Percentiles rank a stretch among this genome's conserved stretches.
Conservation (phyloP, 768 basidiomycete species). For the Trametes gibbosa region DNA sequence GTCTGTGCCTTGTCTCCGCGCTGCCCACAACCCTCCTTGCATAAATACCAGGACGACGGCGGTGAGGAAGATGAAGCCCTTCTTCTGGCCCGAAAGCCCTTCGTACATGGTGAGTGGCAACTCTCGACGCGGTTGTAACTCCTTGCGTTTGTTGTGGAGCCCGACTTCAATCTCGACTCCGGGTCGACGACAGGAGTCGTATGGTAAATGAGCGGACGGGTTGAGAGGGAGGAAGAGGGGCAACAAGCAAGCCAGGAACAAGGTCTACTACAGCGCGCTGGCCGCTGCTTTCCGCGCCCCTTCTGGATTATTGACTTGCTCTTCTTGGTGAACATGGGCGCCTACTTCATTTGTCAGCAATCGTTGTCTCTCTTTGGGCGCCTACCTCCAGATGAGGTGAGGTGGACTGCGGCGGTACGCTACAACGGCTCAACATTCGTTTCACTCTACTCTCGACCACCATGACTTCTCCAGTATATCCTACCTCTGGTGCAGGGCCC, state of each 20-base stretch:
- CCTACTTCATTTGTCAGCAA: background rate
- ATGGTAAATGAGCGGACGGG: conserved; percentile 11
- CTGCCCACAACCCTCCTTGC: conserved; percentile 35
- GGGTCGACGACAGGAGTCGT: background rate
- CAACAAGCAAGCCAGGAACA: conserved; percentile 1
- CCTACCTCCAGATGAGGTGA: background rate
- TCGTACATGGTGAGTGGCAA: conserved; percentile 22
- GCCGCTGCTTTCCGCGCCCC: background rate
- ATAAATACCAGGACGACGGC: conserved; percentile 30
- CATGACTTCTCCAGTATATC: conserved; percentile 22
- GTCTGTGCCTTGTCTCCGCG: conserved; percentile 21
- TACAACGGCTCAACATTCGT: background rate
- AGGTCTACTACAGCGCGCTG: background rate
- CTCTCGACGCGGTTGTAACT: background rate
- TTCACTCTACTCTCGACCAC: conserved; percentile 14
- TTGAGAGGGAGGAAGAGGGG: background rate
- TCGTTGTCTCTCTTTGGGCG: too few species aligned
- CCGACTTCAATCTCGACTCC: background rate
- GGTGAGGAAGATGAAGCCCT: conserved; percentile 28
- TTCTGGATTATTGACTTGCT: background rate
- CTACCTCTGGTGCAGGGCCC: conserved; percentile 3
- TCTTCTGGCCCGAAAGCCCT: conserved; percentile 24
- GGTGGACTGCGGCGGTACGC: conserved; percentile 15
- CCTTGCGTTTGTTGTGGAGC: background rate
- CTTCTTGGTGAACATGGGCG: background rate